Evolutionary conservation across 2,329 filamentous ascomycete species (phyloP).

Genomic region (Sarocladium kiliense): DNA sequence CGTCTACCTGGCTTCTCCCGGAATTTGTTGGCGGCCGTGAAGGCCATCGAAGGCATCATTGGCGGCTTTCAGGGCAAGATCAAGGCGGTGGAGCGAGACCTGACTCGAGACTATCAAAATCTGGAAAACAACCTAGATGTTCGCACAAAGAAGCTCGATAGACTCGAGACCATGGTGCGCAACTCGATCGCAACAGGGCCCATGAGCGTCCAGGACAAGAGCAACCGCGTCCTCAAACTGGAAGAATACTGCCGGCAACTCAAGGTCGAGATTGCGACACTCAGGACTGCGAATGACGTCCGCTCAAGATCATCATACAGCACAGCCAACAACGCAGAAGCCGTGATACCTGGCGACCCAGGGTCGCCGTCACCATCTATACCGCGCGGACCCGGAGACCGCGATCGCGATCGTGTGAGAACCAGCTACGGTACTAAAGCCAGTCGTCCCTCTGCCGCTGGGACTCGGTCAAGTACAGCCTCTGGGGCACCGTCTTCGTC

Average conservation of each 20-base stretch:
- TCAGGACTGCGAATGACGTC: constrained; percentile 59
- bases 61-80: constrained; percentile 74
- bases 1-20: constrained; percentile 85
- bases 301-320: constrained; percentile 44
- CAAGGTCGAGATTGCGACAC: constrained; percentile 63
- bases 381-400: constrained; percentile 45
- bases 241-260: constrained; percentile 59
- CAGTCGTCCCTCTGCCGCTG: background rate
- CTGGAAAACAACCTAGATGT: constrained; percentile 77
- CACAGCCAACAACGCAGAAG: constrained; percentile 29
- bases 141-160: constrained; percentile 79
- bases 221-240: constrained; percentile 45
- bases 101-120: constrained; percentile 86
- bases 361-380: constrained; percentile 47
- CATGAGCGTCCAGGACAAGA: constrained; percentile 36
- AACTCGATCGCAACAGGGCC: constrained; percentile 52
- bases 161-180: constrained; percentile 74
- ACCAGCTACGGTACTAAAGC: constrained; percentile 19
- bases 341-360: constrained; percentile 27
- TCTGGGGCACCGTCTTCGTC: constrained; percentile 12
- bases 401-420: constrained; percentile 29
- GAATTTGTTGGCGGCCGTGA: constrained; percentile 81
- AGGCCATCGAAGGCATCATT: constrained; percentile 78
- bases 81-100: constrained; percentile 77
- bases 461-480: background rate